Evolutionary conservation across 2,329 filamentous ascomycete genomes (phyloP).

Genomic region (Eurotiales sp.): DNA sequence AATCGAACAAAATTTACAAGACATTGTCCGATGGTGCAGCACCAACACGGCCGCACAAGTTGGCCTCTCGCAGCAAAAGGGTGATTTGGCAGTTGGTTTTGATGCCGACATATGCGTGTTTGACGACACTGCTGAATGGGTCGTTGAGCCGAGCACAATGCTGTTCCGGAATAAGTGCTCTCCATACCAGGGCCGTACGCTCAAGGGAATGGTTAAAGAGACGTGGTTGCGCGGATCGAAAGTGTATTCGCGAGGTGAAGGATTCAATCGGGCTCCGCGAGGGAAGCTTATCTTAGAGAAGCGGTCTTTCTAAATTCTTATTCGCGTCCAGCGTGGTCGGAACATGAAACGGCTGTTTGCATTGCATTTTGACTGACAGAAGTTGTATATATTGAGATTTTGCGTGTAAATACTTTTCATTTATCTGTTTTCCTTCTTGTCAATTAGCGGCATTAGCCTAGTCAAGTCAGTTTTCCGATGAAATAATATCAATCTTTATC

Average conservation of each 20-base stretch:
- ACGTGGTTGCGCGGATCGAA: constrained; percentile 77
- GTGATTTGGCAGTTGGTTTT: constrained; percentile 73
- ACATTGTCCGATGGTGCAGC: constrained; percentile 82
- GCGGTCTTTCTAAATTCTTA: constrained; percentile 17
- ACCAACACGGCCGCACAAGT: constrained; percentile 85
- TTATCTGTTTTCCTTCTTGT: background rate
- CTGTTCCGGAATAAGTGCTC: constrained; percentile 91
- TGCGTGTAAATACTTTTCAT: background rate
- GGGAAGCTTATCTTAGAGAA: constrained; percentile 39
- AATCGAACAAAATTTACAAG: constrained; percentile 58
- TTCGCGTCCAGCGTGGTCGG: too few relatives aligned
- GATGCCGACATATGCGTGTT: constrained; percentile 93
- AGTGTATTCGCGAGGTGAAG: constrained; percentile 66
- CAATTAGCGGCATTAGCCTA: constrained; percentile 1
- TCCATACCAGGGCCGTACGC: constrained; percentile 77
- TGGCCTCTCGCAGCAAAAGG: constrained; percentile 75
- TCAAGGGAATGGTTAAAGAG: constrained; percentile 74
- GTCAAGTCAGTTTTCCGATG: background rate
- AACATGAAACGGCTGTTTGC: too few relatives aligned
- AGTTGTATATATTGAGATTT: background rate
- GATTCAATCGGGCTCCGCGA: constrained; percentile 34
- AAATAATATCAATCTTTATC: constrained; percentile 11
- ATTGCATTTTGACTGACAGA: too few relatives aligned
- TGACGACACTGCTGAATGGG: constrained; percentile 76
- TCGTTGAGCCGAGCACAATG: constrained; percentile 73